These are phyloP conservation scores for Inga leiocalycina DNA, from an alignment of 306 rosid genomes.

Conservation along the genomic window DNA sequence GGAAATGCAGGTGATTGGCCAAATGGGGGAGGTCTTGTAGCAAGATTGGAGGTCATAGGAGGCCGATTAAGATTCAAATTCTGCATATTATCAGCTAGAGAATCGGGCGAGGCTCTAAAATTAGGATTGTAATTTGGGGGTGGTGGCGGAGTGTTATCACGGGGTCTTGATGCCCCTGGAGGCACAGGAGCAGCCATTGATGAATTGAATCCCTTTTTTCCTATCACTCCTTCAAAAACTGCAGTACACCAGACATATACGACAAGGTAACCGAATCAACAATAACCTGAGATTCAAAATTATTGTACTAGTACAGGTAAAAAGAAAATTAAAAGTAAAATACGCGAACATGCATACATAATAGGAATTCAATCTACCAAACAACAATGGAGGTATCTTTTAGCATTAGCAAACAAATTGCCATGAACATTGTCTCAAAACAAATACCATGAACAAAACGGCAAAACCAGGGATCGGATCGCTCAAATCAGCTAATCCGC, in stretches of 20 bases:
- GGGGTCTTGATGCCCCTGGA: slow-evolving; percentile 97
- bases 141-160: slow-evolving; percentile 43
- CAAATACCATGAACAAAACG: neutral
- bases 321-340: slow-evolving; percentile 1
- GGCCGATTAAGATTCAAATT: slow-evolving; percentile 84
- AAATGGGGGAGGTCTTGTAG: slow-evolving; percentile 73
- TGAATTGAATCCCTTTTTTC: slow-evolving; percentile 34
- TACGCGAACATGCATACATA: neutral
- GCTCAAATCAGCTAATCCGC: slow-evolving; percentile 35
- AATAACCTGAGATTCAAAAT: slow-evolving; percentile 23
- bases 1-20: slow-evolving; percentile 66
- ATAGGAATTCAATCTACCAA: neutral
- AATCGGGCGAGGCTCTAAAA: slow-evolving; percentile 49
- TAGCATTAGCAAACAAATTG: slow-evolving; percentile 6
- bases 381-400: slow-evolving; percentile 10
- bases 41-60: slow-evolving; percentile 64
- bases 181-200: slow-evolving; percentile 91
- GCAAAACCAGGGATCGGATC: slow-evolving; percentile 40
- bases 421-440: neutral
- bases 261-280: slow-evolving; percentile 39
- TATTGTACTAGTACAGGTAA: neutral
- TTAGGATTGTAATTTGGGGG: slow-evolving; percentile 75
- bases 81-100: slow-evolving; percentile 58
- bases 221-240: slow-evolving; percentile 14
- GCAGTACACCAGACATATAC: slow-evolving; percentile 7